These are phyloP conservation scores for Cytidiella melzeri DNA, from an alignment of 768 basidiomycete species.

Conservation along the genomic window DNA sequence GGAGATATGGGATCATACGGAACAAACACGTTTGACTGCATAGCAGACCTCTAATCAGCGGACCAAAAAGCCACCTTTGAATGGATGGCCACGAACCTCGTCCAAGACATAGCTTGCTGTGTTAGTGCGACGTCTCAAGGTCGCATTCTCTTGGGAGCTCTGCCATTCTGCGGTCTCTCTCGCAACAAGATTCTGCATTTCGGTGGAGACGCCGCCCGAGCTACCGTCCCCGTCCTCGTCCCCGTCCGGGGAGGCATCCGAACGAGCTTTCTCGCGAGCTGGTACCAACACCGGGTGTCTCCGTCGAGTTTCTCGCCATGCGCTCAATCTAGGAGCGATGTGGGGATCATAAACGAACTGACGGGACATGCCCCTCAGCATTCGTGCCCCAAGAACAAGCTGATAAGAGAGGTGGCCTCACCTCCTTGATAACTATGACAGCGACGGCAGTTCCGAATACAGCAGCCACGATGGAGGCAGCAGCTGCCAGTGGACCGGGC, in stretches of 20 bases:
- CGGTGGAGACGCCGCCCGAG: constrained; percentile 26
- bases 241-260: constrained; percentile 6
- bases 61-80: no score
- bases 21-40: constrained; percentile 39
- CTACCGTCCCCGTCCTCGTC: constrained; percentile 9
- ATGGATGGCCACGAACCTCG: constrained; percentile 49
- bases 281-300: constrained; percentile 19
- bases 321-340: constrained; percentile 55
- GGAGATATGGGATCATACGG: constrained; percentile 43
- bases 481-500: constrained; percentile 25
- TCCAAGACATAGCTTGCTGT: constrained; percentile 30
- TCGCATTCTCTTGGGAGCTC: constrained; percentile 27
- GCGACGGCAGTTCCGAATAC: constrained; percentile 46
- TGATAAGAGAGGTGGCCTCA: constrained; percentile 22
- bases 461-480: constrained; percentile 41
- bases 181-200: constrained; percentile 48
- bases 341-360: constrained; percentile 70
- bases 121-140: constrained; percentile 17
- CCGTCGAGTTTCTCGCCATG: constrained; percentile 29
- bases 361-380: neutral
- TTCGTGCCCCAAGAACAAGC: neutral
- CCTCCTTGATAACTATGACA: constrained; percentile 54
- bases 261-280: constrained; percentile 3
- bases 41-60: no score
- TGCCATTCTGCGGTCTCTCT: constrained; percentile 51